These are phyloP conservation scores for Solanum hybrid DNA, from an alignment of 305 asterid genomes.

Conservation along the genomic window DNA sequence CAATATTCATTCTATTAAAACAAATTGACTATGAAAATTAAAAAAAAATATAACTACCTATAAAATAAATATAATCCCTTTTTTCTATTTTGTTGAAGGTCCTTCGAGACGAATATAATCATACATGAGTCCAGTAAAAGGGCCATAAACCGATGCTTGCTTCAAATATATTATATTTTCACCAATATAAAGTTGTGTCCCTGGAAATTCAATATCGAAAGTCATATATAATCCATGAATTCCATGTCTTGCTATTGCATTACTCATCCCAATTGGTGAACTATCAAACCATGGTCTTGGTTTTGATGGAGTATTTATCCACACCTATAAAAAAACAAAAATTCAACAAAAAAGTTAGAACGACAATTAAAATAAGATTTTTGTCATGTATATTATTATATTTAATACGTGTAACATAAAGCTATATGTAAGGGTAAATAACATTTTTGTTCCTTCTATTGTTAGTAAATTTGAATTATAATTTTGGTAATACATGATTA, in stretches of 20 bases:
- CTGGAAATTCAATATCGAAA: conserved; percentile 22
- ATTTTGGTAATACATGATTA: no score
- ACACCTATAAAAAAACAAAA: conserved; percentile 16
- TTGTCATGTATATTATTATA: no score
- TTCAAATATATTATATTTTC: conserved; percentile 32
- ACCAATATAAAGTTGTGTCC: conserved; percentile 26
- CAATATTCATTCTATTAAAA: not conserved
- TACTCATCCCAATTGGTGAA: conserved; percentile 46
- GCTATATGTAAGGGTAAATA: no score
- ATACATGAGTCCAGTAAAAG: conserved; percentile 39
- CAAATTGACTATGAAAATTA: not conserved
- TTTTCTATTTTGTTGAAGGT: conserved; percentile 9
- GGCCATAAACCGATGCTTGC: conserved; percentile 25
- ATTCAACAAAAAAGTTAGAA: not conserved
- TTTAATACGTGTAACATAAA: no score
- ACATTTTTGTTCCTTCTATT: no score
- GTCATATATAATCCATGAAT: conserved; percentile 54
- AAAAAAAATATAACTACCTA: not conserved
- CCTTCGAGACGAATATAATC: conserved; percentile 69
- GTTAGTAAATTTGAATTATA: no score
- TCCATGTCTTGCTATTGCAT: conserved; percentile 64
- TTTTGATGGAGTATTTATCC: conserved; percentile 22
- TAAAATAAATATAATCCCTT: not conserved
- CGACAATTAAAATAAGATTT: no score
- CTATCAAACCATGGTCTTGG: conserved; percentile 11